Percentiles rank a stretch among this genome's conserved stretches.
Conservation (phyloP, 257 asterid genomes). For the Striga asiatica region DNA sequence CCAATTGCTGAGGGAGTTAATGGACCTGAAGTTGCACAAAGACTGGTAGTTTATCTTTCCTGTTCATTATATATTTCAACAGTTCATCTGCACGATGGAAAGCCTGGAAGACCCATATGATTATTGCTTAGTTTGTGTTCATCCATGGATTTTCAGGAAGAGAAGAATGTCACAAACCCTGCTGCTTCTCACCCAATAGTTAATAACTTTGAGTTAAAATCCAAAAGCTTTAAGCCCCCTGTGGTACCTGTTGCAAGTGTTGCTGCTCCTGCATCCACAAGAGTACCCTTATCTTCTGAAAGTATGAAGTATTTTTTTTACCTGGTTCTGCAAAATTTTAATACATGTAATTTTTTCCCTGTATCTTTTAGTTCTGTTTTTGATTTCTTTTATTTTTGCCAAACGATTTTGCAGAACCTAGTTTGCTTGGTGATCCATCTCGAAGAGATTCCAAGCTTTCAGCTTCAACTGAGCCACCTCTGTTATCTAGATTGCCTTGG, state of each 20-base stretch:
- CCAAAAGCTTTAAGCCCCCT: constrained; percentile 48
- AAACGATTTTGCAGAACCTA: constrained; percentile 51
- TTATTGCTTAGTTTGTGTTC: constrained; percentile 5
- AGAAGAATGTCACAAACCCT: constrained; percentile 32
- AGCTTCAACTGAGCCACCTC: constrained; percentile 50
- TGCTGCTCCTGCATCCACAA: constrained; percentile 33
- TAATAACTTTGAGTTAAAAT: constrained; percentile 36
- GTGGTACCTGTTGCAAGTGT: constrained; percentile 36
- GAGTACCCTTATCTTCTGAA: constrained; percentile 46
- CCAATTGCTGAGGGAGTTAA: constrained; percentile 69
- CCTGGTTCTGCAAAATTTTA: neutral
- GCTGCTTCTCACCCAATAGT: constrained; percentile 33
- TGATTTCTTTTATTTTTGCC: neutral
- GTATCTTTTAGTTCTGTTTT: constrained; percentile 5
- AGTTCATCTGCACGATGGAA: constrained; percentile 1
- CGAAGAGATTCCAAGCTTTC: constrained; percentile 50
- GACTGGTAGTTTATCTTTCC: constrained; percentile 40
- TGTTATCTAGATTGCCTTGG: constrained; percentile 53
- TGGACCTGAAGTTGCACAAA: constrained; percentile 68
- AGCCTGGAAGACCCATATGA: neutral
- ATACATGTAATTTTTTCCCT: constrained; percentile 1
- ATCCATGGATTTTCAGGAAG: constrained; percentile 39
- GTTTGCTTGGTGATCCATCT: constrained; percentile 73
- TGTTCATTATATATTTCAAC: constrained; percentile 2
- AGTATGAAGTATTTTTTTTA: constrained; percentile 34